Base-by-base conservation (phyloP, 2,329 filamentous ascomycete genomes). In the Blastomyces parvus region DNA sequence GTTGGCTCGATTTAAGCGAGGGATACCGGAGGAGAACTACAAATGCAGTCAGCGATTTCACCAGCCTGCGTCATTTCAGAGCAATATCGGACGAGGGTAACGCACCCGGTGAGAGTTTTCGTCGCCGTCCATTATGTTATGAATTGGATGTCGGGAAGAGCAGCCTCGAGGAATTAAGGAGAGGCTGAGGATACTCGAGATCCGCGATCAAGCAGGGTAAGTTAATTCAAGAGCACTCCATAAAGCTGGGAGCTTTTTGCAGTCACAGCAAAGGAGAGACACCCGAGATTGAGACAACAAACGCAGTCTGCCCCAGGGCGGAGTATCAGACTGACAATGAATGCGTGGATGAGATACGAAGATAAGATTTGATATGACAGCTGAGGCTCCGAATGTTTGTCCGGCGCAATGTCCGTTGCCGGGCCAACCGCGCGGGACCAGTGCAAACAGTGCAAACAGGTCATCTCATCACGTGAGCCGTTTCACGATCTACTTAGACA, bases 1-100 rank as follows among this genome's bases (percentile, higher is more conserved):
- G 57, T 61, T 40, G 74, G 36, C 50, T 27, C 50, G 36, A 25
- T 62, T 65, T 25, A 62, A 60, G 27, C 64, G 62, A 30, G 64
- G 64, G 46, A 65, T 64, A 13, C 53, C 59, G 9, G 64, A 65
- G 11, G 62, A 64, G 50, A 62, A 57, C 60, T 62, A 36, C 7
- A 36, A 13, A 11, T 14, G 44, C 7, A n/a, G 30, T n/a, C 48
- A 22, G 30, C 36, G 27, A 40, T 27, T 53, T 22, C 11, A 22
- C 8, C 30, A 11, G 14, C 9, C 36, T 25, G n/a, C 3, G 7
- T 13, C 8, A 55, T 53, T 36, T 11, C 3, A 36, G 3, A 25
- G 11, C 3, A 55, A 55, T 19, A 44, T 4, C 17, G 8, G 19
- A 17, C 13, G 27, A 19, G 3, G 2, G 6, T 4, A 38, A 30